A percentile compares a stretch with the other conserved stretches of the same genome.
Evolutionary conservation across 2,329 filamentous ascomycete genomes (phyloP).

Genomic region (Sporothrix pallida): DNA sequence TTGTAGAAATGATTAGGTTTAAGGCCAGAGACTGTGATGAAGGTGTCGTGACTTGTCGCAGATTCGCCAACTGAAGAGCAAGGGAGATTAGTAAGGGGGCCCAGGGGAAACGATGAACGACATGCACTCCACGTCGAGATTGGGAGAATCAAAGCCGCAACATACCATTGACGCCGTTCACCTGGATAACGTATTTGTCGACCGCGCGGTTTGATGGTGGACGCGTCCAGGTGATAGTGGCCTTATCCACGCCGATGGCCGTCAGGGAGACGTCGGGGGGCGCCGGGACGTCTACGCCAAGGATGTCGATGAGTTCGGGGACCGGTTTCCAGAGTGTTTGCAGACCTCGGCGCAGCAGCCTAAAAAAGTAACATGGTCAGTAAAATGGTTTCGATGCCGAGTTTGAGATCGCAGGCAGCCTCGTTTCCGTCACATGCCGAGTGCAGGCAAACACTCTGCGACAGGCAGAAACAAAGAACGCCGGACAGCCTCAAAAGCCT

Average conservation of each 20-base stretch:
- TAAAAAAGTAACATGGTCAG: conserved; percentile 45
- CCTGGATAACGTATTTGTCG: conserved; percentile 86
- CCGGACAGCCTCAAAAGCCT: background rate
- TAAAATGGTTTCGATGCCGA: background rate
- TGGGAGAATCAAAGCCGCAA: background rate
- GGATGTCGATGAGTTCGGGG: conserved; percentile 84
- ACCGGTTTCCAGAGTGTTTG: conserved; percentile 91
- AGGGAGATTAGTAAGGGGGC: conserved; percentile 3
- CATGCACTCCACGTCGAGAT: background rate
- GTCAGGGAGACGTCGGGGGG: conserved; percentile 88
- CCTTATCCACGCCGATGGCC: conserved; percentile 83
- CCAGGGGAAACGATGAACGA: background rate
- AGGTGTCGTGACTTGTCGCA: conserved; percentile 74
- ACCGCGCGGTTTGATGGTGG: conserved; percentile 70
- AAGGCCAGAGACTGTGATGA: conserved; percentile 89
- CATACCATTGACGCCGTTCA: conserved; percentile 90
- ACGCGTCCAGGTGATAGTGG: conserved; percentile 88
- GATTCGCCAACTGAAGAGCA: conserved; percentile 75
- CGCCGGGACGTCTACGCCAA: conserved; percentile 92
- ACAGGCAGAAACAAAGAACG: background rate
- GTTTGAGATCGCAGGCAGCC: background rate
- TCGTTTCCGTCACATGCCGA: background rate
- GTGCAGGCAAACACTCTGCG: background rate
- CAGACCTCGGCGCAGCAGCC: conserved; percentile 84
- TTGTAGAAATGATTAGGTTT: conserved; percentile 90